Evolutionary conservation across 345 rosid genomes (phyloP).

Genomic region (Eucalyptus pauciflora): DNA sequence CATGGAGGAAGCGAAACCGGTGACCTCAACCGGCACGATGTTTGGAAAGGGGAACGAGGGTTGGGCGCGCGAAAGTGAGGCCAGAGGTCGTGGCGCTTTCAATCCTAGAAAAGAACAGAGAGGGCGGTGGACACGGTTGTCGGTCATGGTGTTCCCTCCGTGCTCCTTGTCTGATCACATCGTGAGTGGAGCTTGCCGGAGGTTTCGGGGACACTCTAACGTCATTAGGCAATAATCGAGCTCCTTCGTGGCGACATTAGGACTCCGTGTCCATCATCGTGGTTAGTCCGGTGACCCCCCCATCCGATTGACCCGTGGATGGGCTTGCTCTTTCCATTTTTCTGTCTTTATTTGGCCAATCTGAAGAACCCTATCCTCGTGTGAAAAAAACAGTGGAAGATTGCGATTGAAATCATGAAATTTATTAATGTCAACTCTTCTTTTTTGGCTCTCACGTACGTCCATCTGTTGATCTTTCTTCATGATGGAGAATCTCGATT

Average conservation of each 20-base stretch:
- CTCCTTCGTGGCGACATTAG: not conserved
- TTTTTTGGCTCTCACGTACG: not conserved
- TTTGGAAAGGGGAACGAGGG: not conserved
- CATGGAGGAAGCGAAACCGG: not conserved
- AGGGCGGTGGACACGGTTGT: not conserved
- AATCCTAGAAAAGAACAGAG: not conserved
- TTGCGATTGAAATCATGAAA: not conserved
- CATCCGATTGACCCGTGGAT: not conserved
- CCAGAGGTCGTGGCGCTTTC: not conserved
- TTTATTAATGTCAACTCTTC: not conserved
- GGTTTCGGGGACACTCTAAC: not conserved
- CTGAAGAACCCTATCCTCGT: not conserved
- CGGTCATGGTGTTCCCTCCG: not conserved
- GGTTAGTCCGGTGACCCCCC: not conserved
- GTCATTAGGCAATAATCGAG: not conserved
- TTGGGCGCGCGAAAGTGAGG: not conserved
- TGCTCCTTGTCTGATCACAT: not conserved
- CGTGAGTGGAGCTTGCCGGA: not conserved
- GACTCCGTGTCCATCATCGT: not conserved
- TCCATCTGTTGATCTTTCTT: not conserved
- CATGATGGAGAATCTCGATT: not conserved
- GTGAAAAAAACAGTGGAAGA: not conserved
- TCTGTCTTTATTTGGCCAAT: not conserved
- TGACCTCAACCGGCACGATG: not conserved
- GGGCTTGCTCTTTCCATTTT: not conserved